phyloP scores from a whole-genome alignment of 441 rosid species.

The Pelargonium myrrhifolium region DNA sequence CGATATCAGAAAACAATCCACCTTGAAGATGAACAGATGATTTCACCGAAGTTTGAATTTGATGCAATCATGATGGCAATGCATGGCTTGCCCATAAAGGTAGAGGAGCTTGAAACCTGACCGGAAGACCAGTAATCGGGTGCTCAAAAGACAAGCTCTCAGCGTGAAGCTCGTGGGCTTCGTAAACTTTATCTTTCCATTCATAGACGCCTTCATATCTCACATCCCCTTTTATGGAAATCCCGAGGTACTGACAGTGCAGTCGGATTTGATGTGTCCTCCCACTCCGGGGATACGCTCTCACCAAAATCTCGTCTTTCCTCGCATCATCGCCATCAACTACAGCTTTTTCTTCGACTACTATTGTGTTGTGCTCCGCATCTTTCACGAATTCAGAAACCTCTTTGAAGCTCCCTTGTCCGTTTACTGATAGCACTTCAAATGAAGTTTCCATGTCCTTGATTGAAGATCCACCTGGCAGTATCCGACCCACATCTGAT shows the following conservation, averaged over 20 bases:
- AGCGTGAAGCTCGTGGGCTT: constrained; percentile 75
- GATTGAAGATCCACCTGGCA: constrained; percentile 77
- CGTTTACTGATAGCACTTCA: constrained; percentile 56
- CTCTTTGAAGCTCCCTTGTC: constrained; percentile 24
- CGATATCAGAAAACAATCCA: not conserved
- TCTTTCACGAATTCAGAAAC: constrained; percentile 21
- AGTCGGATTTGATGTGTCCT: constrained; percentile 91
- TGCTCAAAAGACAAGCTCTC: constrained; percentile 75
- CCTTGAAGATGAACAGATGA: not conserved
- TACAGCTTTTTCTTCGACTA: constrained; percentile 41
- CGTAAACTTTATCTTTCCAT: constrained; percentile 49
- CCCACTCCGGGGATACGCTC: constrained; percentile 77
- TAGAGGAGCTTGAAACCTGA: constrained; percentile 47
- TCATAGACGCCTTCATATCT: constrained; percentile 75
- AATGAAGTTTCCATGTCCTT: constrained; percentile 80
- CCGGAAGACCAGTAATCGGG: constrained; percentile 42
- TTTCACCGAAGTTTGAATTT: not conserved
- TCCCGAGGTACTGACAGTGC: constrained; percentile 85
- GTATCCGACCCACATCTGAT: constrained; percentile 53
- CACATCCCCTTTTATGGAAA: constrained; percentile 78
- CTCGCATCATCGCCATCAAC: constrained; percentile 18
- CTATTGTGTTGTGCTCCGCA: constrained; percentile 18
- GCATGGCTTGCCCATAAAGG: constrained; percentile 52
- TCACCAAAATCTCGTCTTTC: constrained; percentile 53
- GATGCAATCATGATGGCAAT: constrained; percentile 18